phyloP scores from a whole-genome alignment of 2,329 filamentous ascomycete genomes.

The Fusarium solani-melongenae region DNA sequence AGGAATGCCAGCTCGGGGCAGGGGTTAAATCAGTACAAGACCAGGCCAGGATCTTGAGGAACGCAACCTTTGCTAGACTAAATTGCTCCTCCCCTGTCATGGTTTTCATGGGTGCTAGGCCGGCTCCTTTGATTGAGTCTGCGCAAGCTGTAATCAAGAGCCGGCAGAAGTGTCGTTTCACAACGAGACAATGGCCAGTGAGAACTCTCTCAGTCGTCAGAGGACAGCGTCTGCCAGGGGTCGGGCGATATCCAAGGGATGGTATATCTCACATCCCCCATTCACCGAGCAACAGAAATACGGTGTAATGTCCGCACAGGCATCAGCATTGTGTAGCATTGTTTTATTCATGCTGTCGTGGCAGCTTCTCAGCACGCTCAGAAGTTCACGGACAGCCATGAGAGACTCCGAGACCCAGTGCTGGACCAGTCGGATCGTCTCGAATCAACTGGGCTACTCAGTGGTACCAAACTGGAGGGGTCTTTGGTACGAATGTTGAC shows the following conservation, averaged over 20 bases:
- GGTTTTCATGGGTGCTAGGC: background rate
- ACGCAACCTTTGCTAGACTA: background rate
- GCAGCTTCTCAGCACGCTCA: constrained; percentile 21
- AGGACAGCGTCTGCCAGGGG: background rate
- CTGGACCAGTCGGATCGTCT: constrained; percentile 34
- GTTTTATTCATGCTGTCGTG: constrained; percentile 29
- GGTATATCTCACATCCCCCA: background rate
- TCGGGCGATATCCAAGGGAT: background rate
- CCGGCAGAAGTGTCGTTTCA: background rate
- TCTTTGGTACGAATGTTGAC: constrained; percentile 11
- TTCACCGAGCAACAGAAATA: background rate
- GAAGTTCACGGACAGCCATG: constrained; percentile 17
- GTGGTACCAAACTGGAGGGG: constrained; percentile 26
- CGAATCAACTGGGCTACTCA: constrained; percentile 18
- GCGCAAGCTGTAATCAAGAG: background rate
- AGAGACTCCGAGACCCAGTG: constrained; percentile 22
- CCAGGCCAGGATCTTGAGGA: background rate
- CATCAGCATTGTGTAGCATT: constrained; percentile 6
- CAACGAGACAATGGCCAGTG: background rate
- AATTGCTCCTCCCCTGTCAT: background rate
- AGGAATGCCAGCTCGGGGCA: background rate
- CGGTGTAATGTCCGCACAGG: background rate
- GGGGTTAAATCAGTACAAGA: background rate
- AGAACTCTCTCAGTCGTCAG: constrained; percentile 10
- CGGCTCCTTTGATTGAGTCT: background rate